phyloP scores from a whole-genome alignment of 345 rosid species.

The Gossypium longicalyx region DNA sequence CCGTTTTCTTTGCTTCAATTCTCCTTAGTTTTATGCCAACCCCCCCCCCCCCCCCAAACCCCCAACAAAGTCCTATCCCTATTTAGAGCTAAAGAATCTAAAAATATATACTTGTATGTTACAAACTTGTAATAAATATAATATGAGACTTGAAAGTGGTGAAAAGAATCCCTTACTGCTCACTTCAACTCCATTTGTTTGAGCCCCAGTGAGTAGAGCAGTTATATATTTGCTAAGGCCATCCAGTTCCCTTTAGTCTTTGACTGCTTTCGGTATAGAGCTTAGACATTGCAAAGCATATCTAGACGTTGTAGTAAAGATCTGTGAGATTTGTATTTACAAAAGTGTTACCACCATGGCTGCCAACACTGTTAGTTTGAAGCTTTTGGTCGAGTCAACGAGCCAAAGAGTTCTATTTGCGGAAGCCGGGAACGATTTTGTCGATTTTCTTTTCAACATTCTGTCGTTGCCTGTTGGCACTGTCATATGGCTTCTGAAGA shows the following conservation, averaged over 20 bases:
- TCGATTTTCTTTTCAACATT: background rate
- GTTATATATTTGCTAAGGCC: background rate
- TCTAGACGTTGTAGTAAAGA: no score
- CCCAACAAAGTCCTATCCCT: no score
- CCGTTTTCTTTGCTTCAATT: no score
- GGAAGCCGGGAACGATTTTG: background rate
- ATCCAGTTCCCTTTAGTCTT: background rate
- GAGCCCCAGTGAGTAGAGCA: background rate
- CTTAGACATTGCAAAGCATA: background rate
- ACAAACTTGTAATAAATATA: no score
- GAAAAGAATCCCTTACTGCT: background rate
- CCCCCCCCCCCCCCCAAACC: no score
- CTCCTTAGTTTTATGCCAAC: no score
- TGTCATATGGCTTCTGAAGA: background rate
- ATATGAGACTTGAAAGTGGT: background rate
- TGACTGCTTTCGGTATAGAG: background rate
- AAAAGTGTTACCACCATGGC: background rate
- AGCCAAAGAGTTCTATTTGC: slow-evolving; percentile 6
- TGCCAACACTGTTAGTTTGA: background rate
- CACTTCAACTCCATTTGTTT: background rate
- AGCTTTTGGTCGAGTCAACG: background rate
- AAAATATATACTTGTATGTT: no score
- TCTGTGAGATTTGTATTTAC: no score
- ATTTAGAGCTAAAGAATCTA: no score
- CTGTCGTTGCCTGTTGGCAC: background rate